A percentile compares a stretch with the other conserved stretches of the same genome.
Conservation (phyloP, 495 filamentous ascomycete genomes). For the Talaromyces wortmannii region DNA sequence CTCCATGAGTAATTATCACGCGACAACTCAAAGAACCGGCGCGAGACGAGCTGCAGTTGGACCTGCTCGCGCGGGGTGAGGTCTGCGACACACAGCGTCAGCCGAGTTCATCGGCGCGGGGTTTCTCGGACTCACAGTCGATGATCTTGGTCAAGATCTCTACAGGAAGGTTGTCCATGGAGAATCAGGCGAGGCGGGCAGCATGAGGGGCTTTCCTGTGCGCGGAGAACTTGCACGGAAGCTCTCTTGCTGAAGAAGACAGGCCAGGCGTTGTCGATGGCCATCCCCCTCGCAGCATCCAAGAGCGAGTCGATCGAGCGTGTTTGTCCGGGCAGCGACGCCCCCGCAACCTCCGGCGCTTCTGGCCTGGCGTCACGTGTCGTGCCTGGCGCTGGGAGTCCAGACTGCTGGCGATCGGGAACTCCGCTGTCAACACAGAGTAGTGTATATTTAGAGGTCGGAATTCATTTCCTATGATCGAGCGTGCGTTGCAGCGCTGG, state of each 20-base stretch:
- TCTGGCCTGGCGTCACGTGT: too few species aligned
- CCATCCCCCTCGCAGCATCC: too few species aligned
- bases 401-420: too few species aligned
- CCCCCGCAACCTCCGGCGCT: not conserved
- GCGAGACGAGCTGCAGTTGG: conserved; percentile 63
- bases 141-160: conserved; percentile 73
- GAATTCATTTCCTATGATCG: too few species aligned
- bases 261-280: not conserved
- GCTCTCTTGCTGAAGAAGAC: not conserved
- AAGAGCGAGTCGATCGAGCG: too few species aligned
- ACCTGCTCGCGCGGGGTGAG: conserved; percentile 64
- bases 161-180: conserved; percentile 62
- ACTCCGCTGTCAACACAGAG: too few species aligned
- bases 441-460: too few species aligned
- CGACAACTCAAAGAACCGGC: conserved; percentile 56
- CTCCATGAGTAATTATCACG: conserved; percentile 77
- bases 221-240: not conserved
- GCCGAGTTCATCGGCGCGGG: not conserved
- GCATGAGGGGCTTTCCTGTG: conserved; percentile 25
- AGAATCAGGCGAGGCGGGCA: conserved; percentile 10
- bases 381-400: too few species aligned
- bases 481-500: too few species aligned
- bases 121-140: conserved; percentile 48
- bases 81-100: conserved; percentile 33
- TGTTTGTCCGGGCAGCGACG: not conserved